Conservation (phyloP, 345 rosid genomes). For the Citrus mangshanensis region DNA sequence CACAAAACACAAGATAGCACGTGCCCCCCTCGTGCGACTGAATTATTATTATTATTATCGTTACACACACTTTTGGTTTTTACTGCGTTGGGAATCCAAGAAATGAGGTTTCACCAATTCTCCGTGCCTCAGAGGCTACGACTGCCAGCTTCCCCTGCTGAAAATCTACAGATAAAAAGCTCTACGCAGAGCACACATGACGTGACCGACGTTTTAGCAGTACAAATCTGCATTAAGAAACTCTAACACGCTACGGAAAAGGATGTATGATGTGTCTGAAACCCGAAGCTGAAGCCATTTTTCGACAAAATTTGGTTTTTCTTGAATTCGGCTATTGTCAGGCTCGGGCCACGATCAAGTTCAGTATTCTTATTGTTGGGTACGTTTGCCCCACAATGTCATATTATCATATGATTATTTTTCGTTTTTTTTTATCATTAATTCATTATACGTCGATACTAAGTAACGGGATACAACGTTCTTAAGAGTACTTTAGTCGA, state of each 20-base stretch:
- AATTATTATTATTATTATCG: not conserved
- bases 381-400: too few species aligned
- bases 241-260: conserved; percentile 8
- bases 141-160: not conserved
- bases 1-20: not conserved
- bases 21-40: not conserved
- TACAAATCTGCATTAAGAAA: not conserved
- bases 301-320: not conserved
- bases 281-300: not conserved
- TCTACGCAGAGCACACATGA: not conserved
- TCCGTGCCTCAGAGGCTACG: not conserved
- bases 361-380: too few species aligned
- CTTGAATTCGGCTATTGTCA: not conserved
- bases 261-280: not conserved
- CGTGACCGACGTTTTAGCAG: not conserved
- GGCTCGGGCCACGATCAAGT: not conserved
- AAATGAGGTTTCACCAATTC: not conserved
- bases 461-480: too few species aligned
- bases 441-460: too few species aligned
- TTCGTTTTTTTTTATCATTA: too few species aligned
- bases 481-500: too few species aligned
- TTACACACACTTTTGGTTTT: not conserved
- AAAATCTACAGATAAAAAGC: not conserved
- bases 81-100: conserved; percentile 3
- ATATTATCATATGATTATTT: too few species aligned